Evolutionary conservation across 2,329 filamentous ascomycete genomes (phyloP).

Genomic region (Colletotrichum camelliae): DNA sequence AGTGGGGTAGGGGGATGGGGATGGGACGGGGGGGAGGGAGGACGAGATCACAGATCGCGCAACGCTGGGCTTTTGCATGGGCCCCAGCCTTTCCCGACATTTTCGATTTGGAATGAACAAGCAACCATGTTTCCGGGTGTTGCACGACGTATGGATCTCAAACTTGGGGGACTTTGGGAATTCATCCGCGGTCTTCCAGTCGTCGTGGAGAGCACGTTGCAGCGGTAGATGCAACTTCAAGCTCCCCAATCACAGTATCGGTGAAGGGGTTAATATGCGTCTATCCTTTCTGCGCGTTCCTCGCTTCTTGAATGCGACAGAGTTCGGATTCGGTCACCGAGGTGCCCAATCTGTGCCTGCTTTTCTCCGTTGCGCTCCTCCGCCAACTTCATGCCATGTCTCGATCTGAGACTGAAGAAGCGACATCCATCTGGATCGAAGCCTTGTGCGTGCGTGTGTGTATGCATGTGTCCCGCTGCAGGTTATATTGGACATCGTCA

Average conservation of each 20-base stretch:
- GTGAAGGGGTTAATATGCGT: background rate
- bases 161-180: background rate
- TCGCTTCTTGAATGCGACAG: background rate
- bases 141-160: background rate
- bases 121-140: background rate
- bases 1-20: background rate
- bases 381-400: background rate
- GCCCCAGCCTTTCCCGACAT: background rate
- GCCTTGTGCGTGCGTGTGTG: background rate
- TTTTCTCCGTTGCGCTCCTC: background rate
- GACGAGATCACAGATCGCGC: slow-evolving; percentile 10
- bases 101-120: slow-evolving; percentile 14
- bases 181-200: background rate
- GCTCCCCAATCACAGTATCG: background rate
- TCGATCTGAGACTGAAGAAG: background rate
- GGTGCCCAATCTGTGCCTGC: background rate
- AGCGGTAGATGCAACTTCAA: background rate
- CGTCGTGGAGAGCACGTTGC: background rate
- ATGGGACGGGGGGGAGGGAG: background rate
- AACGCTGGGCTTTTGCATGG: slow-evolving; percentile 4
- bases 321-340: background rate
- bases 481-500: background rate
- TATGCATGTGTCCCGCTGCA: background rate
- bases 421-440: background rate
- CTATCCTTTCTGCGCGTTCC: background rate